phyloP scores from a whole-genome alignment of 306 rosid genomes.

The Arachis hypogaea region DNA sequence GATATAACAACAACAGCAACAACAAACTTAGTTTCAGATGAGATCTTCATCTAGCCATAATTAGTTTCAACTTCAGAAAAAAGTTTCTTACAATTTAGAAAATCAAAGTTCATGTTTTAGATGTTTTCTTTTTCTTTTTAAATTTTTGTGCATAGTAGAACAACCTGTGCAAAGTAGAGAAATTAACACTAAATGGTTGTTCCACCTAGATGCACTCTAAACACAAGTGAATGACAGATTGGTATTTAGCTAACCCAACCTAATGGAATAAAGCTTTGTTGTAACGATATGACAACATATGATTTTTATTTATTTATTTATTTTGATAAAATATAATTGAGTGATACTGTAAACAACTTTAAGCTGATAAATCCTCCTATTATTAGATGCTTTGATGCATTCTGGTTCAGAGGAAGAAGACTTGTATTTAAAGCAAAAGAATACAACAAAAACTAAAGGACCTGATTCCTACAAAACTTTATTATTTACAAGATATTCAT shows the following conservation, averaged over 20 bases:
- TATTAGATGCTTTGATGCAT: too few species aligned
- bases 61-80: conserved; percentile 4
- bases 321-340: too few species aligned
- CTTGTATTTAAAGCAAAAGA: too few species aligned
- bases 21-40: neutral
- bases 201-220: neutral
- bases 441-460: too few species aligned
- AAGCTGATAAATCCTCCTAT: too few species aligned
- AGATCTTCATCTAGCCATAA: neutral
- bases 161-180: neutral
- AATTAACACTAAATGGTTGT: neutral
- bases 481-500: too few species aligned
- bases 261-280: too few species aligned
- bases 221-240: neutral
- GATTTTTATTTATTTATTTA: too few species aligned
- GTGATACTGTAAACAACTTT: too few species aligned
- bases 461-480: too few species aligned
- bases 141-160: neutral
- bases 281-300: too few species aligned
- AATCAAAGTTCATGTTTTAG: conserved; percentile 3
- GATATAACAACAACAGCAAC: neutral
- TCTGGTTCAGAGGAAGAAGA: too few species aligned
- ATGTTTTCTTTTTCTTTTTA: neutral
- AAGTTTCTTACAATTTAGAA: neutral
- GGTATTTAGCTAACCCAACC: neutral